Evolutionary conservation across 2,329 filamentous ascomycete genomes (phyloP), one percentile per base, ranked within the genome.

Genomic region (Teratosphaeria gauchensis): DNA sequence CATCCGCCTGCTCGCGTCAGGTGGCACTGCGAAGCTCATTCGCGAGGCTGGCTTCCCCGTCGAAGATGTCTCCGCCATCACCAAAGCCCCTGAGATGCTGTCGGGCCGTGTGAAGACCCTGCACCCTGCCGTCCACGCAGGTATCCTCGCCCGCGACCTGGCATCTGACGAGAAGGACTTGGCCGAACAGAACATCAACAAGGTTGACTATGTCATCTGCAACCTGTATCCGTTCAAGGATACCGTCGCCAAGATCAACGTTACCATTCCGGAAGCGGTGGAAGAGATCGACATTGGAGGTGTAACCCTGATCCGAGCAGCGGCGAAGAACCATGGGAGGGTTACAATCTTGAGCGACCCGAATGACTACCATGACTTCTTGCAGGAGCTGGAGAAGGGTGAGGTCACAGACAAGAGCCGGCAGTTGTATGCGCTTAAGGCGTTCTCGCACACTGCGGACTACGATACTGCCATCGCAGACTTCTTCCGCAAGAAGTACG

Each of bases 141-240:
- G 89, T 65, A 97, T 99, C 68, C 87, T 99, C 62, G 94, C 94
- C 61, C 90, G 94, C 65, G 86, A 97, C 76, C 87, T 97, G 66
- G 91, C 89, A 66, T 92, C 92, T 14, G 94, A 99, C 76, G 90
- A 97, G 78, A 95, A 96, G 77, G 94, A 99, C 72, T 86, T 99
- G 55, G 90, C 90, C 56, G 89, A 94, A 75, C 90, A 95, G 78
- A 94, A 91, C 77, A 96, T 96, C 74, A 83, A 89, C 79, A 95
- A 95, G 79, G 90, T 96, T 61, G 90, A 95, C 82, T 95, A 87
- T 69, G 90, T 96, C 57, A 76, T 99, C 73, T 97, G 94, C 87
- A 99, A 99, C 79, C 83, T 99, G 58, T 97, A 99, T 77, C 94
- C 94, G 12, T 99, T 99, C 85, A 96, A 96, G 80, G 92, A 97